A percentile compares a stretch with the other conserved stretches of the same genome.
These are phyloP conservation scores for Backusella morwellensis DNA, from an alignment of 192 early-diverging fungal species.

Conservation along the genomic window DNA sequence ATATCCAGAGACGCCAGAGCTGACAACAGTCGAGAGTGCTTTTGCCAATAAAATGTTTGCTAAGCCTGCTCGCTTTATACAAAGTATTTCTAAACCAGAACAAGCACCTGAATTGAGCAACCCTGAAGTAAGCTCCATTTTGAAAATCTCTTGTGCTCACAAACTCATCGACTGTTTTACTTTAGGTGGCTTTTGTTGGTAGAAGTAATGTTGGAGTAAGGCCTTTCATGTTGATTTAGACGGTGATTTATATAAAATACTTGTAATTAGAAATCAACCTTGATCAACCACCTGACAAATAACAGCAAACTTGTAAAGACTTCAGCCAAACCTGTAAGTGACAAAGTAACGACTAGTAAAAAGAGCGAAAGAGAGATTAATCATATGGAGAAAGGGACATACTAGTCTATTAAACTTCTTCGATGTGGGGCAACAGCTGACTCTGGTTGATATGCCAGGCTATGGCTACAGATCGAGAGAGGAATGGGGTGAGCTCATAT, in stretches of 20 bases:
- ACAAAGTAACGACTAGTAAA: background rate
- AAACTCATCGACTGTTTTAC: background rate
- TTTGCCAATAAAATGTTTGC: constrained; percentile 23
- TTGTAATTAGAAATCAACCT: constrained; percentile 44
- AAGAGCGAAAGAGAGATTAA: background rate
- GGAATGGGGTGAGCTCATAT: constrained; percentile 53
- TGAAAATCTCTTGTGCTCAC: background rate
- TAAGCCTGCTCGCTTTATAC: constrained; percentile 22
- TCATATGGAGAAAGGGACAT: constrained; percentile 38
- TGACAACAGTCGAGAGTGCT: background rate
- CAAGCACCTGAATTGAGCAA: constrained; percentile 23
- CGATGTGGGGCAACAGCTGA: constrained; percentile 41
- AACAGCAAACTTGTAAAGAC: constrained; percentile 50
- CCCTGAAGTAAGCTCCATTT: constrained; percentile 17
- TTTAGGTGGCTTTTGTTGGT: constrained; percentile 52
- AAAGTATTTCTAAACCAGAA: constrained; percentile 24
- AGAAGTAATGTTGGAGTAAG: constrained; percentile 55
- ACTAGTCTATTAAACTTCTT: constrained; percentile 55
- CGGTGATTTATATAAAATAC: too few relatives aligned
- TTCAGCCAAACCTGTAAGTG: constrained; percentile 50
- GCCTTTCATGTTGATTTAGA: background rate
- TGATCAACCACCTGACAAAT: constrained; percentile 51
- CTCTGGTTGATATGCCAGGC: constrained; percentile 57
- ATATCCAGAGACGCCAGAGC: background rate
- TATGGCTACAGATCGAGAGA: constrained; percentile 50